Evolutionary conservation across 305 asterid genomes (phyloP), one percentile per base, ranked within the genome.

Genomic region (Fraxinus sp.): DNA sequence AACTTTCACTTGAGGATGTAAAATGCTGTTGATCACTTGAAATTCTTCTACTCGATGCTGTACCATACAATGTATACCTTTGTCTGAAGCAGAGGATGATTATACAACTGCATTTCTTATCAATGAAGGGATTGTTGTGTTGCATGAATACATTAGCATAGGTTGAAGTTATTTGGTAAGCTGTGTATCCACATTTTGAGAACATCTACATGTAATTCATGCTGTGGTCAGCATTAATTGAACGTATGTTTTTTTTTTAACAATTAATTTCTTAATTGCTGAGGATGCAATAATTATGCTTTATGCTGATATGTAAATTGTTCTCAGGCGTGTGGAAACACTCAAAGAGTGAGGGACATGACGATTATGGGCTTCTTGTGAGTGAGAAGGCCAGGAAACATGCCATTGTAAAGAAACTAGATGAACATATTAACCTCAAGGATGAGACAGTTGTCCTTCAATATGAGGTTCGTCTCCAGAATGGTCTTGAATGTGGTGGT

Each of bases 401-500:
- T 59, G 98, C 98, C 28, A 95, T 97, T 77, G 97, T 93, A 10
- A 96, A 93, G 94, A 94, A 87, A 79, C 93, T 96, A 46, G 98
- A 93, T 33, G 81, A 86, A 20, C 90, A 87, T 81, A 94, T 88
- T 59, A 84, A 88, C 75, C 93, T 93, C 71, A 92, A 92, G 89
- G 98, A 92, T 49, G 92, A 90, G 82, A 91, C 98, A 1, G 72
- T 90, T 77, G 97, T 95, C 55, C 98, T 96, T 78, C 99, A 96
- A 52, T 96, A 84, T 35, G 99, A 96, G 86, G 95, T 89, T 59
- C 98, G 98, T 81, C 93, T 96, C 81, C 99, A 96, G 85, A 88
- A 91, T 4, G 98, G 99, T 20, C 98, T 95, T 32, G 99, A 95
- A 81, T 95, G 99, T 83, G 99, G 99, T 64, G 99, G 98, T 83